Evolutionary conservation across 2,329 filamentous ascomycete genomes (phyloP), one percentile per base, ranked within the genome.

Genomic region (Dothideomycetes sp.): DNA sequence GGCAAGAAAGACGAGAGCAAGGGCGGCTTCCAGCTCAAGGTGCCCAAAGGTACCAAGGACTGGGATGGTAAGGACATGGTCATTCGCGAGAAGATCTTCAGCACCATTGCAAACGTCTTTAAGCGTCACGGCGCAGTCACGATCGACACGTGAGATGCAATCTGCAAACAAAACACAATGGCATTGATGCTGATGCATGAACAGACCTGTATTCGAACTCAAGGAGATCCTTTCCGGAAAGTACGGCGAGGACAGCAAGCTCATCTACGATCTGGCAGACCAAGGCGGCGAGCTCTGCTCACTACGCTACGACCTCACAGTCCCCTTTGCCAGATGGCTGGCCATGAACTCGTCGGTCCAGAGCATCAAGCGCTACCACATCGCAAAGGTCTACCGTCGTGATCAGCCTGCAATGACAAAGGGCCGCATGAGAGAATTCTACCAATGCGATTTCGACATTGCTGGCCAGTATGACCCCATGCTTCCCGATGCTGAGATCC

Each of bases 401-500:
- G 83, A 88, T 59, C 81, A 87, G 60, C 83, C 83, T 17, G 83
- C 86, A 45, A 85, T 95, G 66, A 84, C 81, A 46, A 91, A 93
- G 60, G 89, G 88, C 37, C 78, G 88, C 39, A 91, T 94, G 82
- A 77, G 89, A 55, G 89, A 95, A 64, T 94, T 94, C 63, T 94
- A 93, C 67, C 88, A 95, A 63, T 95, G 88, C 66, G 89, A 96
- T 64, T 93, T 95, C 56, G 88, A 95, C 58, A 89, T 95, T 63
- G 88, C 88, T 10, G 87, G 88, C 45, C 69, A 67, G 31, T 93
- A 86, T 65, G 89, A 94, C 58, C 65, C 84, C 39, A 94, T 95
- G 87, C 73, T 94, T 18, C 85, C 88, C 41, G 89, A 95, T 56
- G 84, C 87, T 29, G 88, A 95, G 65, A 81, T 94, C 43, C 65